Evolutionary conservation across 2,329 filamentous ascomycete species (phyloP).

Genomic region (Cercospora beticola): DNA sequence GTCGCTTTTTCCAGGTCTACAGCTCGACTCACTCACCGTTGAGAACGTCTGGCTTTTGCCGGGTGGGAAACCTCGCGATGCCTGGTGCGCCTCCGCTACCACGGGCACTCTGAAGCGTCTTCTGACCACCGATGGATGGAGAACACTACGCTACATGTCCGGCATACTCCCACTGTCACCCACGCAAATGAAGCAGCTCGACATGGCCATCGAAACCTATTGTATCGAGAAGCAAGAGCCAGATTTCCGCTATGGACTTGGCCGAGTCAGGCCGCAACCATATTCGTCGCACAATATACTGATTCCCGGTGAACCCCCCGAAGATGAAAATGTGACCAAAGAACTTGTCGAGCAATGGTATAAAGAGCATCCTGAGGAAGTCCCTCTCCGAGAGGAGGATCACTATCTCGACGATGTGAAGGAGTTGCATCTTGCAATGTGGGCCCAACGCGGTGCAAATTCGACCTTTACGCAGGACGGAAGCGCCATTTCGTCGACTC

Average conservation of each 20-base stretch:
- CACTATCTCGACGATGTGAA: constrained; percentile 4
- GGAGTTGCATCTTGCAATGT: background rate
- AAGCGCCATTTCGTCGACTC: background rate
- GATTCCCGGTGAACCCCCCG: background rate
- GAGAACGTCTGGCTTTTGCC: constrained; percentile 14
- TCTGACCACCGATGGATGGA: constrained; percentile 1
- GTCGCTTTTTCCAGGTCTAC: constrained; percentile 3
- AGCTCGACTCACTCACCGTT: constrained; percentile 10
- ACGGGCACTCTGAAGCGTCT: background rate
- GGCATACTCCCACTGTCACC: constrained; percentile 4
- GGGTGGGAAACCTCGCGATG: background rate
- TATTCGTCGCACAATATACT: background rate
- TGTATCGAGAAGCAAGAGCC: constrained; percentile 1
- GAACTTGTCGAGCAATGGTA: background rate
- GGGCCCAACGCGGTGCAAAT: constrained; percentile 3
- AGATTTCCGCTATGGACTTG: constrained; percentile 6
- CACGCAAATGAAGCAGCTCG: background rate
- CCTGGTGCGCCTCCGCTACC: background rate
- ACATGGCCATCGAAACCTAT: background rate
- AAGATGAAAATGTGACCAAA: background rate
- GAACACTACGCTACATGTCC: constrained; percentile 1
- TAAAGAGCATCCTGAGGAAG: background rate
- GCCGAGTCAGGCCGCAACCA: constrained; percentile 1
- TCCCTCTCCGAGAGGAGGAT: background rate
- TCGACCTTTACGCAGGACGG: constrained; percentile 6